Evolutionary conservation across 2,329 filamentous ascomycete species (phyloP).

Genomic region (Colletotrichum phormii): DNA sequence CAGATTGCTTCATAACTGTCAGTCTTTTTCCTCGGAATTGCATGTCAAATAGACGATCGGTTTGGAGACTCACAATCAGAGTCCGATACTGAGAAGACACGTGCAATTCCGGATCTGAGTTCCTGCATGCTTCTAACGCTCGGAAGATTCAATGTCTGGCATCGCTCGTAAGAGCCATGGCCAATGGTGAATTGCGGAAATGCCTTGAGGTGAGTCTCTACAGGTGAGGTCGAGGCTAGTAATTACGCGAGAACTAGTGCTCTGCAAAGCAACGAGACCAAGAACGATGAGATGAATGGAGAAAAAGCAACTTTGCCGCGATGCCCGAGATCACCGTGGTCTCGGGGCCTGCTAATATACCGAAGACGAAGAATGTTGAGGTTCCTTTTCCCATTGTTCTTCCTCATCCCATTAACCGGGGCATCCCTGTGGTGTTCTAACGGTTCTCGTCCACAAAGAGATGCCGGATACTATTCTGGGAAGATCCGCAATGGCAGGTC

Average conservation of each 20-base stretch:
- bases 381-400: too few species aligned
- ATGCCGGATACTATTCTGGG: too few species aligned
- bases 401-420: too few species aligned
- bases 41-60: neutral
- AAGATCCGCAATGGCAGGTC: too few species aligned
- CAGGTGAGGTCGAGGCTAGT: neutral
- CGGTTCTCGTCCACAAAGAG: too few species aligned
- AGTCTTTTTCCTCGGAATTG: neutral
- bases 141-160: constrained; percentile 8
- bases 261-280: too few species aligned
- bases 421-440: too few species aligned
- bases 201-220: neutral
- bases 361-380: too few species aligned
- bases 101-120: constrained; percentile 15
- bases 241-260: neutral
- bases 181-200: constrained; percentile 6
- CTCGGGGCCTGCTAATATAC: too few species aligned
- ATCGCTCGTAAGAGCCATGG: constrained; percentile 8
- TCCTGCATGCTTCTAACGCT: constrained; percentile 23
- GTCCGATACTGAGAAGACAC: constrained; percentile 10
- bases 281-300: too few species aligned
- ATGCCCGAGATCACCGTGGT: too few species aligned
- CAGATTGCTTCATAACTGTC: neutral
- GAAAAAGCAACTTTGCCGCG: too few species aligned
- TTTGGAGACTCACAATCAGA: constrained; percentile 6